These are phyloP conservation scores for Metschnikowia matae DNA, from an alignment of 805 yeast species.

Conservation along the genomic window DNA sequence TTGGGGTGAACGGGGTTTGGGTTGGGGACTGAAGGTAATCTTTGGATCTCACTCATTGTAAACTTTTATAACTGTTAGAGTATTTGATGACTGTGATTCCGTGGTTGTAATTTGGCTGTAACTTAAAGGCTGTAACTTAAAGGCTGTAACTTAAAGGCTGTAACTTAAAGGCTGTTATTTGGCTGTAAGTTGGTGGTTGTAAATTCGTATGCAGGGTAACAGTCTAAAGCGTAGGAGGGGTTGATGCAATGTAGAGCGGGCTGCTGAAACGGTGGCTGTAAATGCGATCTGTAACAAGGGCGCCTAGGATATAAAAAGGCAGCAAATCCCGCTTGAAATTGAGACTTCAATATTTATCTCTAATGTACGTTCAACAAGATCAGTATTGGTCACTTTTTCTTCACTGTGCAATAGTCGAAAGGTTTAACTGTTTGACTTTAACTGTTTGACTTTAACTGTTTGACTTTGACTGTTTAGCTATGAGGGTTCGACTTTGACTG, in stretches of 20 bases:
- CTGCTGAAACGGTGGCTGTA: background rate
- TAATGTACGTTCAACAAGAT: no score
- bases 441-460: no score
- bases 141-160: background rate
- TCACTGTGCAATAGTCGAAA: no score
- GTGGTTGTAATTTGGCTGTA: background rate
- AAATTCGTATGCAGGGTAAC: background rate
- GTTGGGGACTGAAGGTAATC: conserved; percentile 17
- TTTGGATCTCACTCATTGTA: conserved; percentile 19
- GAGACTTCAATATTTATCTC: no score
- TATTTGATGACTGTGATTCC: no score
- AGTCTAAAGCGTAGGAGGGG: background rate
- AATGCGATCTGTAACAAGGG: background rate
- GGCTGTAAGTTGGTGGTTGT: background rate
- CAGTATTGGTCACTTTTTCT: no score
- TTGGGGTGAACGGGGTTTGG: conserved; percentile 50
- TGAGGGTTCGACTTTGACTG: no score
- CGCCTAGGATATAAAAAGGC: background rate
- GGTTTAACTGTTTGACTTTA: no score
- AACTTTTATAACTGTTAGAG: no score
- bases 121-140: background rate
- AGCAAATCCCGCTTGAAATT: background rate
- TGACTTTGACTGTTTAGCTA: no score
- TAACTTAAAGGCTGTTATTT: background rate
- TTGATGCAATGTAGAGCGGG: background rate